These are phyloP conservation scores for Bryoerythrophyllum caledonicum DNA, from an alignment of 225 moss, liverwort and hornwort genomes.

Conservation along the genomic window DNA sequence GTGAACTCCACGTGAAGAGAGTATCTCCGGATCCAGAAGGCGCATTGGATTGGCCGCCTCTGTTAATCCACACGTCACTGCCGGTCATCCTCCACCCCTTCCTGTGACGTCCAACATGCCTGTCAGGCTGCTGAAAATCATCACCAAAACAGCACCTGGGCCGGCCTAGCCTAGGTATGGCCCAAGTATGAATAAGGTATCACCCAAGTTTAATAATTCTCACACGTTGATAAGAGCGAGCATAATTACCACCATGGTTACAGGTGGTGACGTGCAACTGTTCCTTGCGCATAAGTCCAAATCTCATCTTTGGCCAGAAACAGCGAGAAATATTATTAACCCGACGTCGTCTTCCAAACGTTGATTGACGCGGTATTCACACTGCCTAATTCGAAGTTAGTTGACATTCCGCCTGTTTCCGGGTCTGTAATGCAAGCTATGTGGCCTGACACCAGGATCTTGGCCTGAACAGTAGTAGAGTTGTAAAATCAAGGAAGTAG, in stretches of 20 bases:
- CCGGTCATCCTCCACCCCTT: not conserved
- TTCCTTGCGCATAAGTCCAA: slow-evolving; percentile 21
- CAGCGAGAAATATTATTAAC: not conserved
- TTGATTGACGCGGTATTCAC: not conserved
- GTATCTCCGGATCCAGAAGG: slow-evolving; percentile 18
- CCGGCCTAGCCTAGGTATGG: too few species aligned
- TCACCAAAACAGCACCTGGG: too few species aligned
- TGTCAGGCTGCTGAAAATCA: not conserved
- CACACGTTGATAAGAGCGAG: not conserved
- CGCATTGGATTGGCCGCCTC: slow-evolving; percentile 14
- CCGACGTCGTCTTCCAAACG: not conserved
- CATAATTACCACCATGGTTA: not conserved
- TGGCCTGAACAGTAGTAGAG: slow-evolving; percentile 39
- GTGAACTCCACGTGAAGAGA: slow-evolving; percentile 37
- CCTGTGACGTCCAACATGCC: not conserved
- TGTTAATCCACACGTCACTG: not conserved
- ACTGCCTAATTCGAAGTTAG: slow-evolving; percentile 11
- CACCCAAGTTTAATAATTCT: too few species aligned
- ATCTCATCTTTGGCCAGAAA: not conserved
- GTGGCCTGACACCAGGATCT: slow-evolving; percentile 47
- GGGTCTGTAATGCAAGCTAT: slow-evolving; percentile 4
- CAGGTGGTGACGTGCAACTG: not conserved
- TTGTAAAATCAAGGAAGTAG: not conserved
- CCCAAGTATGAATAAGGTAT: too few species aligned
- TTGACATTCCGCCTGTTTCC: slow-evolving; percentile 32